Base-by-base conservation (phyloP, 306 rosid genomes). In the Parietaria judaica region DNA sequence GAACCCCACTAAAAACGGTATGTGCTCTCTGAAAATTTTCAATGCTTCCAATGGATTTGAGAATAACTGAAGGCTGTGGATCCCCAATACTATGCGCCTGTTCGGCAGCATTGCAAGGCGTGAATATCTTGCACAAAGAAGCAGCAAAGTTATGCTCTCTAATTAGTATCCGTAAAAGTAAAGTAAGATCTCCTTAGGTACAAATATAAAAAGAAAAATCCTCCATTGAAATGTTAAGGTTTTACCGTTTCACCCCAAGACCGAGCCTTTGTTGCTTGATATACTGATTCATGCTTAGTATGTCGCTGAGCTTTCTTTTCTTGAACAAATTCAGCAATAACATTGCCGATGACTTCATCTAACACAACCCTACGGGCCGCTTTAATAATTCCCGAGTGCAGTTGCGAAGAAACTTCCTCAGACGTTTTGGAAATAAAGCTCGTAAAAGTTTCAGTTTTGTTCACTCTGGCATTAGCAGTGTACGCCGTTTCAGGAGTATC, bases 321-420 rank as follows among this genome's bases (percentile, higher is more conserved):
- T 23, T 74, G 64, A 70, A 80, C 68, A 81, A 84, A 86, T 51
- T 86, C 88, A 56, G 81, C 83, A 75, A 92, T 88, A 54, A 80
- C 67, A 68, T 64, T 80, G 53, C 96, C 79, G 66, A 92, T 83
- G 65, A 92, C 85, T 55, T 91, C 99, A 78, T 92, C 99, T 12
- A 92, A 74, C 75, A 92, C 70, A 73, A 81, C 94, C 69, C 85
- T 88, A 46, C 90, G 99, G 67, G 96, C 85, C 12, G 95, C 70
- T 82, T 86, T 92, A 85, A 86, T 77, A 64, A 88, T 66, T 58
- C 90, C 83, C 23, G 54, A 63, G 68, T 86, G 94, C 68, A 92
- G 81, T 64, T 88, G 94, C 58, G 88, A 77, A 68, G 95, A 86
- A 62, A 92, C 86, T 72, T 75, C 78, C 69, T 86, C 95, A 11